Evolutionary conservation across 2,329 filamentous ascomycete genomes (phyloP).

Genomic region (Juglanconis sp.): DNA sequence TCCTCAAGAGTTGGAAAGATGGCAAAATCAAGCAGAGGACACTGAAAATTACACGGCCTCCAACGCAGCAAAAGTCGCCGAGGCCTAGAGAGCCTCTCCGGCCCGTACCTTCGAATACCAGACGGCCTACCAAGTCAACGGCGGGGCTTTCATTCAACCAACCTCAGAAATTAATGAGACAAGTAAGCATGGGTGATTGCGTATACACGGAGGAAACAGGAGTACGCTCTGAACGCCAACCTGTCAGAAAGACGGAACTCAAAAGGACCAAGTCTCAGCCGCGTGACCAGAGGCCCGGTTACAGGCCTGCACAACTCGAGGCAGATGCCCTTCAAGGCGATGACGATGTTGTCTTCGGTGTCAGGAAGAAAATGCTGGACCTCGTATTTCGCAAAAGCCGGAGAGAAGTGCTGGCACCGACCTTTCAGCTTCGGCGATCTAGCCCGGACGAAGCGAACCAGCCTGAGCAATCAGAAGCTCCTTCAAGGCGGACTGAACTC

Average conservation of each 20-base stretch:
- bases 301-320: constrained; percentile 56
- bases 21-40: constrained; percentile 45
- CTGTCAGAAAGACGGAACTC: not conserved
- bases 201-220: constrained; percentile 19
- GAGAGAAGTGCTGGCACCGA: constrained; percentile 22
- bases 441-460: not conserved
- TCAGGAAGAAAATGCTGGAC: constrained; percentile 54
- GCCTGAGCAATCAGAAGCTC: constrained; percentile 17
- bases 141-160: constrained; percentile 23
- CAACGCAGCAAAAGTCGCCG: constrained; percentile 6
- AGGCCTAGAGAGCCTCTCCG: constrained; percentile 24
- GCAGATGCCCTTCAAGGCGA: constrained; percentile 35
- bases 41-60: not conserved
- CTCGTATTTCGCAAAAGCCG: constrained; percentile 45
- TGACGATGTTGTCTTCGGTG: constrained; percentile 40
- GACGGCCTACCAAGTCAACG: not conserved
- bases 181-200: constrained; percentile 30
- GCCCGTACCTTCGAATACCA: constrained; percentile 21
- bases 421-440: constrained; percentile 5
- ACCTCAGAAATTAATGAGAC: constrained; percentile 26
- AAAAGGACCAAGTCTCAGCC: not conserved
- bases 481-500: not conserved
- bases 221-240: not conserved
- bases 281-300: not conserved
- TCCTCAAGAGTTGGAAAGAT: constrained; percentile 54